A percentile compares a stretch with the other conserved stretches of the same genome.
phyloP scores from a whole-genome alignment of 2,329 filamentous ascomycete species.

The Nigrospora osmanthi region DNA sequence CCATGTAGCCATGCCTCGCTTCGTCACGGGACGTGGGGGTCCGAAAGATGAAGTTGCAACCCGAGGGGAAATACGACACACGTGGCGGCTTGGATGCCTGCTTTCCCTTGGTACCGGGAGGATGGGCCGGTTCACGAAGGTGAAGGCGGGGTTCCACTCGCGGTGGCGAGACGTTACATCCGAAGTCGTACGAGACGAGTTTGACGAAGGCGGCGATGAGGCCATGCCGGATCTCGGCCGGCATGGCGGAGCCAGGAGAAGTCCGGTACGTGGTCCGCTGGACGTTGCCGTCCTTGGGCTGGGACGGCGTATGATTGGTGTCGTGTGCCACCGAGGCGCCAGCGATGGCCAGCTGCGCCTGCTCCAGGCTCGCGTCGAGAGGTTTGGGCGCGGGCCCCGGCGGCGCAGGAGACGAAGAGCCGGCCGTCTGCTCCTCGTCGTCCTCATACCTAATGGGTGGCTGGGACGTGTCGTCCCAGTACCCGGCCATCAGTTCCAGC shows the following conservation, averaged over 20 bases:
- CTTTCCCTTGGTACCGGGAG: neutral
- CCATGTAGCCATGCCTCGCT: constrained; percentile 49
- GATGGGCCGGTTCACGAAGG: constrained; percentile 25
- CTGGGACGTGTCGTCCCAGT: constrained; percentile 54
- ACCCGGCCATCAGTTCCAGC: constrained; percentile 49
- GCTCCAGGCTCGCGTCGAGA: constrained; percentile 9
- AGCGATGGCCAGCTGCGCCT: constrained; percentile 7
- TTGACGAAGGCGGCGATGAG: constrained; percentile 55
- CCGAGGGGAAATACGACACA: constrained; percentile 48
- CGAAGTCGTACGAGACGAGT: constrained; percentile 58
- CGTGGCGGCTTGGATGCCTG: constrained; percentile 1
- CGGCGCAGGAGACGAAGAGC: constrained; percentile 1
- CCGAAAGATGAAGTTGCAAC: constrained; percentile 53
- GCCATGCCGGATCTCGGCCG: constrained; percentile 47
- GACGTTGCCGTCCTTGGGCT: constrained; percentile 5
- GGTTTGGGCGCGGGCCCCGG: constrained; percentile 5
- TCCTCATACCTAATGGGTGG: constrained; percentile 9
- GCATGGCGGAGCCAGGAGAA: constrained; percentile 46
- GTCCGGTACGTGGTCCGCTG: constrained; percentile 32
- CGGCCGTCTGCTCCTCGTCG: neutral
- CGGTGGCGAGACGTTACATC: constrained; percentile 50
- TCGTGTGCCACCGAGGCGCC: constrained; percentile 7
- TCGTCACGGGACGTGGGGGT: constrained; percentile 51
- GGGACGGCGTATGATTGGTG: constrained; percentile 6
- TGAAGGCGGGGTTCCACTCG: constrained; percentile 53